Conservation (phyloP, 176 grass and related monocot species). For the Oryza coarctata region DNA sequence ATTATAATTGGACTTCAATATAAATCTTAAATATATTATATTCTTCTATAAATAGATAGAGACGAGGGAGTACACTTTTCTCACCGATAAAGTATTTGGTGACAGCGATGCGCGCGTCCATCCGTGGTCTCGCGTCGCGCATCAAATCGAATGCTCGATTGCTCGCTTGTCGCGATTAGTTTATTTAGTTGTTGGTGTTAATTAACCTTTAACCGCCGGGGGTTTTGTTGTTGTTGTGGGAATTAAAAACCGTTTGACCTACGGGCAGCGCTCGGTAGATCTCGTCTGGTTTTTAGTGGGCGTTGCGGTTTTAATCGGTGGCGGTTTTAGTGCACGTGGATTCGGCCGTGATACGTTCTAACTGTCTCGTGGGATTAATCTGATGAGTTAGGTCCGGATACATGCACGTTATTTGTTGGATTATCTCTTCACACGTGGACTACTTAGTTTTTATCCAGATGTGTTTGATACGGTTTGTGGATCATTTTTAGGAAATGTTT, state of each 20-base stretch:
- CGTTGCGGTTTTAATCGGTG: background rate
- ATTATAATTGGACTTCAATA: too few relatives aligned
- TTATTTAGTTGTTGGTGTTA: background rate
- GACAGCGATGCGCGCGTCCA: background rate
- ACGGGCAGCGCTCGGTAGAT: background rate
- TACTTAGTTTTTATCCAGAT: background rate
- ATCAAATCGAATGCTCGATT: background rate
- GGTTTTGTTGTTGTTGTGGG: background rate
- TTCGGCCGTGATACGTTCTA: background rate
- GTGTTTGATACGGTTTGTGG: background rate
- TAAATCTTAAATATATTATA: too few relatives aligned
- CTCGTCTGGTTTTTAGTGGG: background rate
- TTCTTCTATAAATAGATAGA: too few relatives aligned
- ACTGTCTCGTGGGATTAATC: background rate
- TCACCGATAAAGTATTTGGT: background rate
- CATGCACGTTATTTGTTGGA: background rate
- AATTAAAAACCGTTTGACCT: slow-evolving; percentile 3
- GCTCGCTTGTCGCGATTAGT: background rate
- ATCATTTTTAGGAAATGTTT: background rate
- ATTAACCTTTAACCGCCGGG: background rate
- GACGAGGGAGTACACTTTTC: background rate
- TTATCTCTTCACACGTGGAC: background rate
- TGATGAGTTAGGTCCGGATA: background rate
- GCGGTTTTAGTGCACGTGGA: slow-evolving; percentile 8
- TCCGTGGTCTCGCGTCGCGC: background rate